Evolutionary conservation across 306 rosid species (phyloP).

Genomic region (Aeschynomene evenia): DNA sequence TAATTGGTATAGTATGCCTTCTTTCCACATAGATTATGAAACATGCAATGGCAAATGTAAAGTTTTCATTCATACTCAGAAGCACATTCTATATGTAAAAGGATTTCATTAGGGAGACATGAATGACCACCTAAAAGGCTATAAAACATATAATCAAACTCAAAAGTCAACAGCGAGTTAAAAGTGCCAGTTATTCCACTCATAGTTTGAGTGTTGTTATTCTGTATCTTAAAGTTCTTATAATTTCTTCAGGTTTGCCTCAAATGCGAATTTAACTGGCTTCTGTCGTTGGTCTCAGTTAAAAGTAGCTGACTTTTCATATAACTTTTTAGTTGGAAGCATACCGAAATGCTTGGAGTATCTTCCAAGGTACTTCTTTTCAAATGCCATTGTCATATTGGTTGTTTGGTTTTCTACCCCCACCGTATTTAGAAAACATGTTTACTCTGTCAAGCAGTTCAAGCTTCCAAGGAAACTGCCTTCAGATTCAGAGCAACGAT

Average conservation of each 20-base stretch:
- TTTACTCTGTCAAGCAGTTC: constrained; percentile 45
- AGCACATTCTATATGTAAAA: background rate
- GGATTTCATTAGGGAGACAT: constrained; percentile 8
- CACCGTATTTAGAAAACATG: constrained; percentile 21
- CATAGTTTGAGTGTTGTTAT: constrained; percentile 25
- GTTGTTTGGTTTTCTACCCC: constrained; percentile 18
- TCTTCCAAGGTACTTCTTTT: constrained; percentile 72
- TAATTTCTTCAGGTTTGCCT: constrained; percentile 60
- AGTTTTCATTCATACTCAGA: background rate
- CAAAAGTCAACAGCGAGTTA: constrained; percentile 11
- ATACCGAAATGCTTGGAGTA: constrained; percentile 79
- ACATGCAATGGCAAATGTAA: background rate
- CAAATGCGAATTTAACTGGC: constrained; percentile 56
- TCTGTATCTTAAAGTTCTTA: constrained; percentile 22
- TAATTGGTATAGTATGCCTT: too few relatives aligned
- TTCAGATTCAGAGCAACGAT: constrained; percentile 60
- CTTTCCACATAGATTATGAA: too few relatives aligned
- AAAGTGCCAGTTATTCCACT: background rate
- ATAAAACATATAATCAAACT: constrained; percentile 13
- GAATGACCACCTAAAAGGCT: background rate
- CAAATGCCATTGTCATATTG: constrained; percentile 25
- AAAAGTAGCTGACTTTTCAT: constrained; percentile 80
- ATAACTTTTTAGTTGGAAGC: constrained; percentile 82
- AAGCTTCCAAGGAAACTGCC: constrained; percentile 93
- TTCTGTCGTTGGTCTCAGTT: constrained; percentile 67